Percentiles rank a stretch among this genome's conserved stretches.
phyloP scores from a whole-genome alignment of 2,329 filamentous ascomycete genomes.

The Clarireedia paspali region DNA sequence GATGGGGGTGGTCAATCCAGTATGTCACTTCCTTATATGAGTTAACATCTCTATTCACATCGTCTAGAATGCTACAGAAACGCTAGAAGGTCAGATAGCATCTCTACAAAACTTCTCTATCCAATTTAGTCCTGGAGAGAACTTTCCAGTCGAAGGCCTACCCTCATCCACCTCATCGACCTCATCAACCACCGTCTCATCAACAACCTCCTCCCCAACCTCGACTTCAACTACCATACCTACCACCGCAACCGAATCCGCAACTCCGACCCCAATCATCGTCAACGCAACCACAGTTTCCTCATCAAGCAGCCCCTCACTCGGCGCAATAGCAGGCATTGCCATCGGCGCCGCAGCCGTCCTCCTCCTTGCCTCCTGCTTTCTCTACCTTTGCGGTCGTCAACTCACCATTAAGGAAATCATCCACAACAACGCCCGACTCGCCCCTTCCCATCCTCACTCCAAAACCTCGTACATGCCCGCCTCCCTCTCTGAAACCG shows the following conservation, averaged over 20 bases:
- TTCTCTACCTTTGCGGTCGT: constrained; percentile 22
- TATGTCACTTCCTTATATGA: constrained; percentile 28
- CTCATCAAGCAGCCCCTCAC: constrained; percentile 3
- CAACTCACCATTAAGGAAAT: constrained; percentile 21
- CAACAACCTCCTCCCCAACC: constrained; percentile 3
- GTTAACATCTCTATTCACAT: background rate
- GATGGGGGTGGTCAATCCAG: constrained; percentile 72
- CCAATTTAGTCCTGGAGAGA: constrained; percentile 19
- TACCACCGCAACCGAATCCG: background rate
- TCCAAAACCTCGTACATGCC: background rate
- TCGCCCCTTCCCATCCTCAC: background rate
- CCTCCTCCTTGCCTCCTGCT: constrained; percentile 12
- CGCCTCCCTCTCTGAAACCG: background rate
- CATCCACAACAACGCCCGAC: constrained; percentile 9
- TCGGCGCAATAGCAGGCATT: constrained; percentile 23
- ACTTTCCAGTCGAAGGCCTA: constrained; percentile 16
- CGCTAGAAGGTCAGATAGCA: constrained; percentile 16
- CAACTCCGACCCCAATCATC: background rate
- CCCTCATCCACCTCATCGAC: background rate
- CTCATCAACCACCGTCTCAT: background rate
- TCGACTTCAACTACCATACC: constrained; percentile 10
- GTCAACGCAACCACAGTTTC: background rate
- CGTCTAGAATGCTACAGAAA: constrained; percentile 19
- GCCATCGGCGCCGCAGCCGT: constrained; percentile 19
- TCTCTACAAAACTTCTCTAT: constrained; percentile 17